Conservation (phyloP, 805 yeast species). For the Candida xyloterini region DNA sequence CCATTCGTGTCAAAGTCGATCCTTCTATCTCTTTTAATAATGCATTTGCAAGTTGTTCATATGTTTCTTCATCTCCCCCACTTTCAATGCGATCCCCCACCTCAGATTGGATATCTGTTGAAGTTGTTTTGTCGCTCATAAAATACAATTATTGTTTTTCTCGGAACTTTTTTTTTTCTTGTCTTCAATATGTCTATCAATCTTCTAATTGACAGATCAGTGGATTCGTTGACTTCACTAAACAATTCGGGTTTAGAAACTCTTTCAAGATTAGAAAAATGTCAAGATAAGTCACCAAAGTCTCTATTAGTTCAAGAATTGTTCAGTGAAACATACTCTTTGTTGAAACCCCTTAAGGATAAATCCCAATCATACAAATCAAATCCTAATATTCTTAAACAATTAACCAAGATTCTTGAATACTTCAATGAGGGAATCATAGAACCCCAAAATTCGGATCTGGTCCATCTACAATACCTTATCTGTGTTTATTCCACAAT, state of each 20-base stretch:
- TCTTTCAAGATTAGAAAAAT: slow-evolving; percentile 15
- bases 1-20: slow-evolving; percentile 2
- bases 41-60: slow-evolving; percentile 1
- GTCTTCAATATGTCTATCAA: slow-evolving; percentile 14
- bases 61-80: neutral
- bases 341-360: slow-evolving; percentile 19
- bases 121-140: slow-evolving; percentile 5
- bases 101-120: neutral
- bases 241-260: slow-evolving; percentile 16
- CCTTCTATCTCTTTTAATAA: slow-evolving; percentile 2
- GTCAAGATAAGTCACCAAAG: slow-evolving; percentile 1
- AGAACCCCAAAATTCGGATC: slow-evolving; percentile 10
- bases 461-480: slow-evolving; percentile 23
- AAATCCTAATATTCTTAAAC: neutral
- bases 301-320: slow-evolving; percentile 12
- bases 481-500: slow-evolving; percentile 23
- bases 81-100: neutral
- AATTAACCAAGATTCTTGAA: slow-evolving; percentile 11
- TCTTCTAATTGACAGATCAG: slow-evolving; percentile 17
- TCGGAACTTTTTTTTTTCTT: slow-evolving; percentile 1
- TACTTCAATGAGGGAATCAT: slow-evolving; percentile 18
- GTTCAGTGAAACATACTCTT: slow-evolving; percentile 16
- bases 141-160: neutral
- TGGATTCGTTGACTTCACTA: slow-evolving; percentile 7
- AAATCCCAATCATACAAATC: slow-evolving; percentile 3